phyloP scores from a whole-genome alignment of 345 rosid genomes.

The Citrus cavaleriei region DNA sequence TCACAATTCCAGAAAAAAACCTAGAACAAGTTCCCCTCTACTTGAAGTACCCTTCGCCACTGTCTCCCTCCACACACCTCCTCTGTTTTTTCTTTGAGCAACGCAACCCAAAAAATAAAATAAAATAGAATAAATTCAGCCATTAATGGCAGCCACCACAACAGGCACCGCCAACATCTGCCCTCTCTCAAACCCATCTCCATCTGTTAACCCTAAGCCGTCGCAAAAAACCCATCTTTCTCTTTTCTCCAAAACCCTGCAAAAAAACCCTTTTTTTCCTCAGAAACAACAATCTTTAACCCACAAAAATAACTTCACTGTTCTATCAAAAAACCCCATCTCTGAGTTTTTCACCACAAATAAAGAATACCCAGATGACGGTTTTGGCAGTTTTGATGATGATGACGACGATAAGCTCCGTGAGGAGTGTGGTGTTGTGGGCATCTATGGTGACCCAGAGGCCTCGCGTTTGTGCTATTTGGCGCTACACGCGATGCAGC shows the following conservation, averaged over 20 bases:
- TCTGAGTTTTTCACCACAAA: conserved; percentile 18
- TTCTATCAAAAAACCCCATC: conserved; percentile 44
- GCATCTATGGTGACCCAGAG: conserved; percentile 87
- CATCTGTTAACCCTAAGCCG: conserved; percentile 23
- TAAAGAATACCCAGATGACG: conserved; percentile 16
- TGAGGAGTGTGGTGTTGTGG: conserved; percentile 98
- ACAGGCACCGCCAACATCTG: conserved; percentile 12
- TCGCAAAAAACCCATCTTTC: conserved; percentile 13
- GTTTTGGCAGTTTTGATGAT: conserved; percentile 10
- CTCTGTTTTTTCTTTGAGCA: not conserved
- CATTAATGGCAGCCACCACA: conserved; percentile 35
- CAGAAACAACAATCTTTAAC: not conserved
- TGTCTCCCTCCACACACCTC: not conserved
- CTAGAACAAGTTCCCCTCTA: conserved; percentile 1
- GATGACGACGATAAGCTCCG: conserved; percentile 75
- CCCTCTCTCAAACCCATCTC: conserved; percentile 9
- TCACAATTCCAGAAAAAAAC: not conserved
- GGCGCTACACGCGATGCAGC: conserved; percentile 94
- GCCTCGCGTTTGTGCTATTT: conserved; percentile 88
- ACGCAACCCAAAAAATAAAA: too few relatives aligned
- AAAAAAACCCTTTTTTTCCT: conserved; percentile 33
- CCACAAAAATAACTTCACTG: conserved; percentile 17
- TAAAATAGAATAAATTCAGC: not conserved
- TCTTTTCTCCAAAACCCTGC: conserved; percentile 37
- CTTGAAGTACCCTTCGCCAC: not conserved